A percentile compares a stretch with the other conserved stretches of the same genome.
Conservation (phyloP, 139 green algal species). For the Micractinium sp. region DNA sequence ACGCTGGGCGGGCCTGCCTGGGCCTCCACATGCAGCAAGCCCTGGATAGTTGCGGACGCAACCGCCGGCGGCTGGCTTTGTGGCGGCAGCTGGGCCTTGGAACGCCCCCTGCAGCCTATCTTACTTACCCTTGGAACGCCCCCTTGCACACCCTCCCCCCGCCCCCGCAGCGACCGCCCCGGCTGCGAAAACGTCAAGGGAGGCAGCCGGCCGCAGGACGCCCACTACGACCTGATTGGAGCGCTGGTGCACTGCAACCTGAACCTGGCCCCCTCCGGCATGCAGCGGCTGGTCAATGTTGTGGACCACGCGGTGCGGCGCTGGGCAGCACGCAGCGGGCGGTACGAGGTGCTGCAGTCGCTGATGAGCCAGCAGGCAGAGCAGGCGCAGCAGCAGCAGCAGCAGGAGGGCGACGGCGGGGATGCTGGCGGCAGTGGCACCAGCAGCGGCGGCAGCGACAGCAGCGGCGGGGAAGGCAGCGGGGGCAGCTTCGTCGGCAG, state of each 20-base stretch:
- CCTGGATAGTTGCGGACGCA: no score
- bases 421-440: background rate
- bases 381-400: background rate
- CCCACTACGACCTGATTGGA: background rate
- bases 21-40: background rate
- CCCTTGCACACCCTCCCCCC: background rate
- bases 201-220: background rate
- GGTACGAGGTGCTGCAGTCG: constrained; percentile 16
- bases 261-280: constrained; percentile 31
- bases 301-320: constrained; percentile 35
- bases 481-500: no score
- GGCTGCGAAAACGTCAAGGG: background rate
- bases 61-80: no score
- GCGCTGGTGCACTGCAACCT: constrained; percentile 38
- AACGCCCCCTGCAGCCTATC: no score
- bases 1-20: background rate
- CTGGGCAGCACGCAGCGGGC: constrained; percentile 20
- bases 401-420: background rate
- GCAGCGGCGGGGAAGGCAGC: no score
- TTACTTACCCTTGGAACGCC: background rate
- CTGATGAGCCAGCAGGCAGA: background rate
- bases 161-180: constrained; percentile 4
- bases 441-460: background rate
- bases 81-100: no score
- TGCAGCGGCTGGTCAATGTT: constrained; percentile 47